Conservation (phyloP, 163 green algal genomes). For the Botryococcus braunii region DNA sequence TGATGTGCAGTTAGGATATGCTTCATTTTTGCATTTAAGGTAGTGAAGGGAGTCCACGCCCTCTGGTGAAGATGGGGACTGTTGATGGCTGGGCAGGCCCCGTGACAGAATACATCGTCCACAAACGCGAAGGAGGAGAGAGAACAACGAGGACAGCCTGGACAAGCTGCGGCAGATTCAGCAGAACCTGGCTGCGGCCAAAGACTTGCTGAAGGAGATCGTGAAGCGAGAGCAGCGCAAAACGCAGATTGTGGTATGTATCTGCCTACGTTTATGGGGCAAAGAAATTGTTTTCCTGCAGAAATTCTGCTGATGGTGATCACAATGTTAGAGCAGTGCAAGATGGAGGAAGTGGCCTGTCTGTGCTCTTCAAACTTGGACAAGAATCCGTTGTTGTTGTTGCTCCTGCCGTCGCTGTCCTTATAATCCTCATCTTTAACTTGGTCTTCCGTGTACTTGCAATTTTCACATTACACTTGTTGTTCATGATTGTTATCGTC, state of each 20-base stretch:
- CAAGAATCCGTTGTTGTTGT: neutral
- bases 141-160: conserved; percentile 72
- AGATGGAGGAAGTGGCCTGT: neutral
- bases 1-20: too few species aligned
- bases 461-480: too few species aligned
- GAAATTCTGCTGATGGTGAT: neutral
- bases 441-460: too few species aligned
- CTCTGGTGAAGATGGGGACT: too few species aligned
- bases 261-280: neutral
- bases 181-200: conserved; percentile 55
- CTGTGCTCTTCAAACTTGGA: neutral
- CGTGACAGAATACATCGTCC: conserved; percentile 82
- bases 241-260: conserved; percentile 27
- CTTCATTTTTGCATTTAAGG: too few species aligned
- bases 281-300: neutral
- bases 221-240: conserved; percentile 32
- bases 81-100: conserved; percentile 38
- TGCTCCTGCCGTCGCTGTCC: too few species aligned
- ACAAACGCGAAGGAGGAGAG: conserved; percentile 72
- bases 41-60: too few species aligned
- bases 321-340: neutral
- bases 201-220: conserved; percentile 59
- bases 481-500: too few species aligned
- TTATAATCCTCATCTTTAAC: too few species aligned
- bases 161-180: conserved; percentile 72